Percentiles rank a stretch among this genome's conserved stretches.
Evolutionary conservation across 2,329 filamentous ascomycete genomes (phyloP).

Genomic region (Fusarium burgessii): DNA sequence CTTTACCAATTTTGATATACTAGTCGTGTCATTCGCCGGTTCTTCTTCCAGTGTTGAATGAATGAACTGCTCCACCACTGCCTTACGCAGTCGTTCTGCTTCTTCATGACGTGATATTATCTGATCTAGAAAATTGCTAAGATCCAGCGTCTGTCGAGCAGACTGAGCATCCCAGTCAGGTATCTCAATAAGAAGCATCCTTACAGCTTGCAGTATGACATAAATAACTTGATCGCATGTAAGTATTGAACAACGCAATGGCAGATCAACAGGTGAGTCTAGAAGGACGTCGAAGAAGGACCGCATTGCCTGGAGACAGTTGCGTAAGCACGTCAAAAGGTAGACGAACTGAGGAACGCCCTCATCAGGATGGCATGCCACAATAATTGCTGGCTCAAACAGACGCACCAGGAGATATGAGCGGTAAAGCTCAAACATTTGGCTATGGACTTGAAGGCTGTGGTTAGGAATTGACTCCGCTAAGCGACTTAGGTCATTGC

Average conservation of each 20-base stretch:
- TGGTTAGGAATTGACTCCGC: conserved; percentile 45
- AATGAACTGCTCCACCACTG: conserved; percentile 21
- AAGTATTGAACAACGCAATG: conserved; percentile 34
- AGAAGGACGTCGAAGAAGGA: conserved; percentile 51
- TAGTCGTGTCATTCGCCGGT: conserved; percentile 16
- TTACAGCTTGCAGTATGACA: conserved; percentile 41
- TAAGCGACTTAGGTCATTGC: conserved; percentile 50
- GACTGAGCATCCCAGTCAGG: conserved; percentile 41
- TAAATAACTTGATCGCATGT: conserved; percentile 39
- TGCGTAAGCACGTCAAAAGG: conserved; percentile 50
- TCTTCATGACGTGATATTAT: conserved; percentile 22
- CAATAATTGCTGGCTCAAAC: conserved; percentile 55
- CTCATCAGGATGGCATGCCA: conserved; percentile 45
- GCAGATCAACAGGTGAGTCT: conserved; percentile 44
- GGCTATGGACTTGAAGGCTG: conserved; percentile 8
- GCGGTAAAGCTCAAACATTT: conserved; percentile 48
- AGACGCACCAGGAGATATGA: conserved; percentile 54
- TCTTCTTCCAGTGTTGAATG: conserved; percentile 25
- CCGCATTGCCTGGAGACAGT: conserved; percentile 52
- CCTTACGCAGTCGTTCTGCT: conserved; percentile 17
- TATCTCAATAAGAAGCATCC: conserved; percentile 41
- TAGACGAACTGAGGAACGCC: conserved; percentile 44
- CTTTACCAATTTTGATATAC: conserved; percentile 36
- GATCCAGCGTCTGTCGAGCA: conserved; percentile 35
- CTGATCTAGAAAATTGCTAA: conserved; percentile 28